Evolutionary conservation across 371 early-diverging fungal genomes (phyloP).

Genomic region (Lichtheimia ramosa): DNA sequence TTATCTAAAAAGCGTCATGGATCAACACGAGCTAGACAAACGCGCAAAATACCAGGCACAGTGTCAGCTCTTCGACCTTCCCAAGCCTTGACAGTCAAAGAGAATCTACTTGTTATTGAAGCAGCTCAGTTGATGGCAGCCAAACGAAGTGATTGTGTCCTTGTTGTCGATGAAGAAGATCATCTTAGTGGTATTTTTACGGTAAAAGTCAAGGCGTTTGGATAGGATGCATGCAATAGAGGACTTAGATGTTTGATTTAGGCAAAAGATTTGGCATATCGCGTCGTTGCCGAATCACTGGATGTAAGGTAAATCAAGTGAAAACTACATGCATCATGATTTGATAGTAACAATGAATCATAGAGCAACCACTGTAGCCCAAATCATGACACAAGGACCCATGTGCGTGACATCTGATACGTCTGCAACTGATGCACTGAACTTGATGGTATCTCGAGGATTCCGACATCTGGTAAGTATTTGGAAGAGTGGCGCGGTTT

Average conservation of each 20-base stretch:
- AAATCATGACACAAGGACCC: constrained; percentile 92
- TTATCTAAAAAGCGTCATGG: constrained; percentile 63
- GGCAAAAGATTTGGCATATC: constrained; percentile 34
- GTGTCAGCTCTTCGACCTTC: constrained; percentile 91
- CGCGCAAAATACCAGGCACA: constrained; percentile 73
- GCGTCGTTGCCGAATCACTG: constrained; percentile 27
- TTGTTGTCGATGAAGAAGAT: constrained; percentile 90
- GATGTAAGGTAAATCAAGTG: constrained; percentile 19
- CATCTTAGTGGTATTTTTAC: constrained; percentile 95
- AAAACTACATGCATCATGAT: not conserved
- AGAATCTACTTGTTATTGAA: constrained; percentile 86
- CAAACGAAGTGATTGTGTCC: constrained; percentile 92
- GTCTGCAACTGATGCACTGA: constrained; percentile 87
- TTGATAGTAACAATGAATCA: not conserved
- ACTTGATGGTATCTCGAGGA: constrained; percentile 90
- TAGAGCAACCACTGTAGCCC: constrained; percentile 60
- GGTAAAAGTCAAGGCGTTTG: constrained; percentile 18
- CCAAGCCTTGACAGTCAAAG: constrained; percentile 89
- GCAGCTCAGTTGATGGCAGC: constrained; percentile 98
- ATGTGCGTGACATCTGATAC: constrained; percentile 84
- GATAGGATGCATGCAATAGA: not conserved
- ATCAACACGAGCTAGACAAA: constrained; percentile 31
- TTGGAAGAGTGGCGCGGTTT: constrained; percentile 1
- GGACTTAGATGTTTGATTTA: constrained; percentile 7
- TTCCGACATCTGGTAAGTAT: constrained; percentile 87